phyloP scores from a whole-genome alignment of 768 basidiomycete genomes.

The Boletus reticuloceps region DNA sequence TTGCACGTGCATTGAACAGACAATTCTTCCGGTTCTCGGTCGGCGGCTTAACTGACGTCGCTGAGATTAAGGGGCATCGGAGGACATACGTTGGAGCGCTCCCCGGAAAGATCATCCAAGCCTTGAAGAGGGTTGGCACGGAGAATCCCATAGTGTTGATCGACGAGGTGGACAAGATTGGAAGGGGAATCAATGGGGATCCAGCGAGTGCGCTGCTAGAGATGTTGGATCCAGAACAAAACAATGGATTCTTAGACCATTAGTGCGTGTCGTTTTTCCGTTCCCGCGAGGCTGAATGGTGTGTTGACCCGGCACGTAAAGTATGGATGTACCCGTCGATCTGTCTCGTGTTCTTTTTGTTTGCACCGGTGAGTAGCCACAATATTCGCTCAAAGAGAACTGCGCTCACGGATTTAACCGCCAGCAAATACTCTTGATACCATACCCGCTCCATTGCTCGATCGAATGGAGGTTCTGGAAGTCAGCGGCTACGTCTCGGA shows the following conservation, averaged over 20 bases:
- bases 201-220: constrained; percentile 88
- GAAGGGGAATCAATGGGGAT: constrained; percentile 87
- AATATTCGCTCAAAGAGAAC: not conserved
- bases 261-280: constrained; percentile 57
- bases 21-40: constrained; percentile 98
- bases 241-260: constrained; percentile 90
- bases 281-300: not conserved
- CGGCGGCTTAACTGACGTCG: constrained; percentile 94
- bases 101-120: constrained; percentile 94
- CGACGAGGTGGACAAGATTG: constrained; percentile 96
- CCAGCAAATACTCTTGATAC: constrained; percentile 89
- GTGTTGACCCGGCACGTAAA: constrained; percentile 30
- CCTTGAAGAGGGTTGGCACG: constrained; percentile 87
- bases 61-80: constrained; percentile 98
- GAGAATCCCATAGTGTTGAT: constrained; percentile 94
- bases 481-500: constrained; percentile 93
- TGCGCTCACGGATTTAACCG: constrained; percentile 3
- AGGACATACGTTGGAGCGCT: constrained; percentile 95
- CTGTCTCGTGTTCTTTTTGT: constrained; percentile 96
- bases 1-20: constrained; percentile 84
- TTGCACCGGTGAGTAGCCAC: constrained; percentile 62
- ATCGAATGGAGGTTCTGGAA: constrained; percentile 96
- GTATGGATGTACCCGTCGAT: constrained; percentile 97
- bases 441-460: constrained; percentile 89
- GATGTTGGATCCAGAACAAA: constrained; percentile 95